A percentile compares a stretch with the other conserved stretches of the same genome.
phyloP scores from a whole-genome alignment of 495 filamentous ascomycete species.

The Aspergillus campestris region DNA sequence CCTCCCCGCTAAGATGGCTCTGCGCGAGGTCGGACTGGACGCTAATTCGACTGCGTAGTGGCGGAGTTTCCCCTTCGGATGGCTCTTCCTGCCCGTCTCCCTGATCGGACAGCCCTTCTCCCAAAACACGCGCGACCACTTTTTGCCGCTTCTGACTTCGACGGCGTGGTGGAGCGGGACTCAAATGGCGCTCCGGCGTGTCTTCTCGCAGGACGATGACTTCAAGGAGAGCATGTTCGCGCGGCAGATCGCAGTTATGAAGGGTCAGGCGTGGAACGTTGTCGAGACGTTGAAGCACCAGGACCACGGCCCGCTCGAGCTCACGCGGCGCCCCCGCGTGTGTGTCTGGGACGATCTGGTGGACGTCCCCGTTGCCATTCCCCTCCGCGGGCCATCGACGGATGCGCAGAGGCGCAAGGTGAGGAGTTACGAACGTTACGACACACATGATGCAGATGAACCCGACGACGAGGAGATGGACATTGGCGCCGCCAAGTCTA shows the following conservation, averaged over 20 bases:
- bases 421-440: constrained; percentile 22
- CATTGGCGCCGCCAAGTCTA: constrained; percentile 65
- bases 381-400: constrained; percentile 67
- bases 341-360: constrained; percentile 98
- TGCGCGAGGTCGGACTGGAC: no score
- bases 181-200: constrained; percentile 68
- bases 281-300: constrained; percentile 89
- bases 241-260: constrained; percentile 95
- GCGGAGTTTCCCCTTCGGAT: constrained; percentile 94
- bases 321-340: constrained; percentile 81
- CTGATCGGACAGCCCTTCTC: constrained; percentile 95
- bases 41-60: constrained; percentile 32
- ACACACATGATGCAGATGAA: constrained; percentile 13
- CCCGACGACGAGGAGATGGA: constrained; percentile 78
- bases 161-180: constrained; percentile 96
- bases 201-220: constrained; percentile 87
- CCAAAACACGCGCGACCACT: constrained; percentile 83
- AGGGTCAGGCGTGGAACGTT: constrained; percentile 98
- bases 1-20: no score
- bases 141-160: constrained; percentile 86
- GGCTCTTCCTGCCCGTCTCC: constrained; percentile 94
- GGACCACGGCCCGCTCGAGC: constrained; percentile 88
- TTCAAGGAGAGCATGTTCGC: constrained; percentile 99
- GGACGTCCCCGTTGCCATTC: constrained; percentile 88
- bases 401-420: constrained; percentile 61